Conservation (phyloP, 331 rosid species). For the Prunus yedoensis region DNA sequence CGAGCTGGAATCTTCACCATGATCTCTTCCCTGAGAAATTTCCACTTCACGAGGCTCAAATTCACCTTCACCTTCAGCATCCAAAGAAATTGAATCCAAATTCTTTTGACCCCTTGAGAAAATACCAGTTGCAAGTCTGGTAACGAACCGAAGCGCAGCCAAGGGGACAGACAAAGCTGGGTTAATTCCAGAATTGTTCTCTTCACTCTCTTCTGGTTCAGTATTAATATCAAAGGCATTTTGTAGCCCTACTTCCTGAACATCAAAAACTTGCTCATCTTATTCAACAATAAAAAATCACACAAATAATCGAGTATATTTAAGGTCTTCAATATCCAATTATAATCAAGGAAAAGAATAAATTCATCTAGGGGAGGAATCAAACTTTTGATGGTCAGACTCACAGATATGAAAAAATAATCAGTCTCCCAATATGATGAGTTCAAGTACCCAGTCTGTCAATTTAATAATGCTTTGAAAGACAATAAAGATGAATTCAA, state of each 20-base stretch:
- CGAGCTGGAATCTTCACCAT: slow-evolving; percentile 50
- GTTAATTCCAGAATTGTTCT: slow-evolving; percentile 52
- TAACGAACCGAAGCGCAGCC: slow-evolving; percentile 80
- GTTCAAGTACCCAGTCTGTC: slow-evolving; percentile 1
- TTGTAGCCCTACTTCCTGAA: slow-evolving; percentile 69
- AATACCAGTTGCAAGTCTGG: slow-evolving; percentile 85
- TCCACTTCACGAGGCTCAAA: slow-evolving; percentile 36
- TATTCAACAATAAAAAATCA: background rate
- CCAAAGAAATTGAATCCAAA: slow-evolving; percentile 43
- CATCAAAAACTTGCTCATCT: slow-evolving; percentile 21
- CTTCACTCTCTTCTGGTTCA: slow-evolving; percentile 66
- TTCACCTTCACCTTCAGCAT: slow-evolving; percentile 47
- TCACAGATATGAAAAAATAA: slow-evolving; percentile 12
- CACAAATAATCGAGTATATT: slow-evolving; percentile 15
- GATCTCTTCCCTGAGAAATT: slow-evolving; percentile 35
- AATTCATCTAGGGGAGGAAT: slow-evolving; percentile 17
- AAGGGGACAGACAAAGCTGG: slow-evolving; percentile 82
- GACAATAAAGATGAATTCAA: slow-evolving; percentile 12
- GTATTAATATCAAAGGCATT: slow-evolving; percentile 41
- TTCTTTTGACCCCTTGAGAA: slow-evolving; percentile 80
- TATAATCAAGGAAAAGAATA: slow-evolving; percentile 6
- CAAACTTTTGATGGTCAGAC: slow-evolving; percentile 10
- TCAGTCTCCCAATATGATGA: slow-evolving; percentile 10
- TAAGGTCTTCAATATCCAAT: slow-evolving; percentile 18
- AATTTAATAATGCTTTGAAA: background rate